These are phyloP conservation scores for Prunus mongolica DNA, from an alignment of 306 rosid genomes.

Conservation along the genomic window DNA sequence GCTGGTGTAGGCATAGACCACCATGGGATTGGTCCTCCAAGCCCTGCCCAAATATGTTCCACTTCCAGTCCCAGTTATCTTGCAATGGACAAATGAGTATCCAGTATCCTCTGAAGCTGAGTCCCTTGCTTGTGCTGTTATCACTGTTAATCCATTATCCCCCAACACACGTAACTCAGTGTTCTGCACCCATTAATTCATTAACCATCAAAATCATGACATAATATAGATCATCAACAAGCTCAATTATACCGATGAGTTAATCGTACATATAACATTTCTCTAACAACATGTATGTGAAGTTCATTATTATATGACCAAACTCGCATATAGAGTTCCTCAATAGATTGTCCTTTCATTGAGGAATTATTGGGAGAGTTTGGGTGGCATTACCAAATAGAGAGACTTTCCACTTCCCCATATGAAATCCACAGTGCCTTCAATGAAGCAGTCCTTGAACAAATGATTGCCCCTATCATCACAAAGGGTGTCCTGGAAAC, in stretches of 20 bases:
- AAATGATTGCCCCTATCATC: constrained; percentile 45
- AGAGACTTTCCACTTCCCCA: constrained; percentile 42
- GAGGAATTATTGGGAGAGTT: background rate
- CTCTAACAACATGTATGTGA: background rate
- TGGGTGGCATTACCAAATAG: constrained; percentile 30
- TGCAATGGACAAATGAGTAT: constrained; percentile 54
- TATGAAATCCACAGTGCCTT: constrained; percentile 43
- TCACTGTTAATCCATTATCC: constrained; percentile 19
- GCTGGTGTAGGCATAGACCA: constrained; percentile 37
- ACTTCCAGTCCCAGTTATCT: constrained; percentile 30
- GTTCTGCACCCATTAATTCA: constrained; percentile 25
- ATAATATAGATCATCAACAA: background rate
- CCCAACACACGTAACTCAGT: constrained; percentile 24
- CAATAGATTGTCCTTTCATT: background rate
- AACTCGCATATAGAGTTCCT: background rate
- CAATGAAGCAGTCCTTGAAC: constrained; percentile 42
- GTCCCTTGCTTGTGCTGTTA: constrained; percentile 54
- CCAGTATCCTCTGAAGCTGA: background rate
- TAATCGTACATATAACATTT: background rate
- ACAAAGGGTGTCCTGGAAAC: constrained; percentile 51
- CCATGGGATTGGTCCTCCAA: constrained; percentile 42
- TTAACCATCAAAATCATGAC: background rate
- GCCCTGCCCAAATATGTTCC: constrained; percentile 51
- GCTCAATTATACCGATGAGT: background rate
- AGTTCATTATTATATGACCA: background rate